Conservation (phyloP, 345 rosid genomes). For the Eucalyptus rudis region DNA sequence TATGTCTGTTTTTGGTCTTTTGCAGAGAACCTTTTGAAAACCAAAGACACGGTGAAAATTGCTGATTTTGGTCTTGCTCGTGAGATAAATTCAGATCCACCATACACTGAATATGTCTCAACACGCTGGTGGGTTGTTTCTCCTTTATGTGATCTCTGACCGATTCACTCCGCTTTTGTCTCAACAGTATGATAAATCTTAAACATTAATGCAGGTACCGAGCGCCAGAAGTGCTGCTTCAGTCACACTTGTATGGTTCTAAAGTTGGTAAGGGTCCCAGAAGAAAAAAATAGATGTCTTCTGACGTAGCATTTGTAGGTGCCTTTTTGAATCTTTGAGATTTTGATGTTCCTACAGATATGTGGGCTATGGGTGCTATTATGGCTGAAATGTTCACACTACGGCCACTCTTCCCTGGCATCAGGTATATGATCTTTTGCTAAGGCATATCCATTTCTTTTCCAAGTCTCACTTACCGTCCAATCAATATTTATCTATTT, state of each 20-base stretch:
- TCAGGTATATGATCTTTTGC: conserved; percentile 1
- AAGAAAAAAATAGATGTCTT: background rate
- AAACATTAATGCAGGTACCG: conserved; percentile 15
- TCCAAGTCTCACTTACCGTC: background rate
- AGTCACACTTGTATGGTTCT: conserved; percentile 3
- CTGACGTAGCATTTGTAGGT: background rate
- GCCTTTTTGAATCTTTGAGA: background rate
- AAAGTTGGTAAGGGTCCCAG: conserved; percentile 22
- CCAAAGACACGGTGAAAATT: conserved; percentile 14
- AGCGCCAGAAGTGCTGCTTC: conserved; percentile 36
- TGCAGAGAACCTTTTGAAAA: conserved; percentile 26
- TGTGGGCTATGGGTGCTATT: conserved; percentile 53
- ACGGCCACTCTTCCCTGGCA: conserved; percentile 28
- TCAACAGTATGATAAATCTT: background rate
- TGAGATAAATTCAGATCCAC: conserved; percentile 22
- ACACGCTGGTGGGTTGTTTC: conserved; percentile 21
- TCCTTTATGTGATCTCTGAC: background rate
- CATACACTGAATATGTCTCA: conserved; percentile 18
- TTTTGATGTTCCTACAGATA: conserved; percentile 7
- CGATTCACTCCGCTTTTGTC: background rate
- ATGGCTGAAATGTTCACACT: conserved; percentile 30
- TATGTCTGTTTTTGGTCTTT: background rate
- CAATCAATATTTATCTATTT: background rate
- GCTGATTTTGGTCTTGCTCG: conserved; percentile 40
- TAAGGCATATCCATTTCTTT: background rate